A percentile compares a stretch with the other conserved stretches of the same genome.
phyloP scores from a whole-genome alignment of 2,329 filamentous ascomycete species.

The Diaporthe capsici region DNA sequence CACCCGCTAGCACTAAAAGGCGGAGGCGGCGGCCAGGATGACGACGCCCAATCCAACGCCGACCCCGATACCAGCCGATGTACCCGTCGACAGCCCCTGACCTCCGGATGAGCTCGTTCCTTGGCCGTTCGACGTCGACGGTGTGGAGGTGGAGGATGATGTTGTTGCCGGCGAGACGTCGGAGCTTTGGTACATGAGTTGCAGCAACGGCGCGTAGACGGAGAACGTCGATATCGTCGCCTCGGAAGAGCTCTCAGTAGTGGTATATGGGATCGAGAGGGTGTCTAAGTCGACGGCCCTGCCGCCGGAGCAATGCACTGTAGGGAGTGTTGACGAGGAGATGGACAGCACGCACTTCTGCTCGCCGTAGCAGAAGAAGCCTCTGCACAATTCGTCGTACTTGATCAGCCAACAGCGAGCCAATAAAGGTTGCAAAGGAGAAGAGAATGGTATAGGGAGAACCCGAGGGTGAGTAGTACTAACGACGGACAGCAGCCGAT shows the following conservation, averaged over 20 bases:
- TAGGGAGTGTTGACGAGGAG: not conserved
- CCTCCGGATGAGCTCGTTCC: not conserved
- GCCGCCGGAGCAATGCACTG: not conserved
- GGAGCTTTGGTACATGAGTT: conserved; percentile 11
- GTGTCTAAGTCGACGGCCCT: not conserved
- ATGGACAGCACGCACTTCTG: conserved; percentile 1
- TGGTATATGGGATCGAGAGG: not conserved
- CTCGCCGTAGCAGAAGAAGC: not conserved
- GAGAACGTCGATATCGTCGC: conserved; percentile 2
- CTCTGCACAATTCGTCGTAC: not conserved
- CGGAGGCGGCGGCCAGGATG: not conserved
- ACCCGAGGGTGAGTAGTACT: not conserved
- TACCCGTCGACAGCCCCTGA: not conserved
- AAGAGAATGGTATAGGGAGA: too few species aligned
- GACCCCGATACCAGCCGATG: not conserved
- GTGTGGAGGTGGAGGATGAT: not conserved
- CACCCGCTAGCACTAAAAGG: not conserved
- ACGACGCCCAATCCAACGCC: not conserved
- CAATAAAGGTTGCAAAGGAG: not conserved
- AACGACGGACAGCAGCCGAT: conserved; percentile 9
- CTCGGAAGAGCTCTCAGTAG: not conserved
- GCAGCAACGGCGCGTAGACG: not conserved
- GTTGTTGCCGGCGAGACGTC: not conserved
- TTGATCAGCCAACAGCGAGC: not conserved
- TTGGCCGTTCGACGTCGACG: not conserved